Evolutionary conservation across 2,329 filamentous ascomycete species (phyloP).

Genomic region (Diaporthe australafricana): DNA sequence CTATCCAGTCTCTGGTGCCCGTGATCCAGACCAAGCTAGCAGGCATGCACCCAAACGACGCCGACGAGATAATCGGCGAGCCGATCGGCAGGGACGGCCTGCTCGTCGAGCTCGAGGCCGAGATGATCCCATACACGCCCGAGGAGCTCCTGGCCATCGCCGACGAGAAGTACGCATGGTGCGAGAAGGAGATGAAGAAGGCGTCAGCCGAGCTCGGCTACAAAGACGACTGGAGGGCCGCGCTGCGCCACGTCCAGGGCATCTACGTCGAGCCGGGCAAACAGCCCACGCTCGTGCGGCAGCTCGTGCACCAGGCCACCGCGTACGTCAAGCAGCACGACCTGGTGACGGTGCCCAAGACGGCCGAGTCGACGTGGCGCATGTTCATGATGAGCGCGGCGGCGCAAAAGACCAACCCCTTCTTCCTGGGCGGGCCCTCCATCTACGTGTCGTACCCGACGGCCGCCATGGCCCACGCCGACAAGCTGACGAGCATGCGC

Average conservation of each 20-base stretch:
- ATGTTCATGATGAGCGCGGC: slow-evolving; percentile 68
- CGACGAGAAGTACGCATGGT: slow-evolving; percentile 65
- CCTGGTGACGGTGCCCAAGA: slow-evolving; percentile 64
- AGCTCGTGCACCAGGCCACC: slow-evolving; percentile 63
- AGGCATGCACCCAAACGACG: slow-evolving; percentile 55
- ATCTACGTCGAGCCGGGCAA: slow-evolving; percentile 64
- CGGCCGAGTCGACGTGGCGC: slow-evolving; percentile 65
- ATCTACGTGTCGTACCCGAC: slow-evolving; percentile 70
- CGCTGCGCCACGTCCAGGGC: slow-evolving; percentile 67
- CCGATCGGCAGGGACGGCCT: slow-evolving; percentile 65
- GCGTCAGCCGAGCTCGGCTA: slow-evolving; percentile 62
- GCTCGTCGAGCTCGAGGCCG: slow-evolving; percentile 62
- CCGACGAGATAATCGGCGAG: slow-evolving; percentile 66
- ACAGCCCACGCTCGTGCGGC: slow-evolving; percentile 63
- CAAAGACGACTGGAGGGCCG: slow-evolving; percentile 60
- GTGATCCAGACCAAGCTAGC: slow-evolving; percentile 56
- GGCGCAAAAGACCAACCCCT: slow-evolving; percentile 66
- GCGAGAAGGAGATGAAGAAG: slow-evolving; percentile 64
- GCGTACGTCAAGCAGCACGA: slow-evolving; percentile 64
- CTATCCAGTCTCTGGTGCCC: slow-evolving; percentile 50
- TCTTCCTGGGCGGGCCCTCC: slow-evolving; percentile 66
- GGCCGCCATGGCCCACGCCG: slow-evolving; percentile 61
- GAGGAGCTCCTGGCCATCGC: slow-evolving; percentile 66
- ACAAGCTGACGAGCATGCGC: slow-evolving; percentile 70
- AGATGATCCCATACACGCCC: slow-evolving; percentile 69